These are phyloP conservation scores for Leccinum pseudoinsigne DNA, from an alignment of 1,284 basidiomycete genomes.

Conservation along the genomic window DNA sequence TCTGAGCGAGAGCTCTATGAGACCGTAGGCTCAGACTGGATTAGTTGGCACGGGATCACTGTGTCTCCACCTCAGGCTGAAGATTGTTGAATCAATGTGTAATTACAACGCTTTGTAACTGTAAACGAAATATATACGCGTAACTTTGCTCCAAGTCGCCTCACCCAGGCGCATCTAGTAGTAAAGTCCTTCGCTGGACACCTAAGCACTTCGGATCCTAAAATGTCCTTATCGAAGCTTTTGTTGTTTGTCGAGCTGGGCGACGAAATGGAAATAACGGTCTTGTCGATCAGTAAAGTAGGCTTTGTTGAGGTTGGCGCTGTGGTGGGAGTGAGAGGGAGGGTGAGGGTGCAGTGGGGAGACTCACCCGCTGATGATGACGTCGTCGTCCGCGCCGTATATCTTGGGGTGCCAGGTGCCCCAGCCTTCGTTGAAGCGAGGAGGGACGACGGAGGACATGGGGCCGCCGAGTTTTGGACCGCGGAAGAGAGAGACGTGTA, in stretches of 20 bases:
- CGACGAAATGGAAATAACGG: slow-evolving; percentile 81
- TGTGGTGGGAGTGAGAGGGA: slow-evolving; percentile 34
- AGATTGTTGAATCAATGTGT: no score
- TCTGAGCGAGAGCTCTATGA: no score
- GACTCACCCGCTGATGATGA: slow-evolving; percentile 91
- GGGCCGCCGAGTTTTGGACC: slow-evolving; percentile 83
- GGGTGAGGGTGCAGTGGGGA: background rate
- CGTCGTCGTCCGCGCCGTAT: slow-evolving; percentile 90
- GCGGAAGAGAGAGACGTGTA: slow-evolving; percentile 80
- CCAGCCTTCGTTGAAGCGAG: slow-evolving; percentile 97
- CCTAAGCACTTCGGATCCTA: no score
- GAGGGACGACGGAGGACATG: slow-evolving; percentile 79
- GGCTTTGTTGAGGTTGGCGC: slow-evolving; percentile 92
- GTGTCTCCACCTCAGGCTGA: no score
- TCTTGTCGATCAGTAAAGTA: slow-evolving; percentile 98
- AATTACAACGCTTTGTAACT: no score
- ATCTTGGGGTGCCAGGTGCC: slow-evolving; percentile 98
- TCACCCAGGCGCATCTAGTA: no score
- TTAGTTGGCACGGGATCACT: no score
- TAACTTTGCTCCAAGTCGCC: no score
- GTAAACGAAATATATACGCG: no score
- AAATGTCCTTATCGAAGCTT: no score
- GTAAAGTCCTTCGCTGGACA: no score
- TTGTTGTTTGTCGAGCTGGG: slow-evolving; percentile 38
- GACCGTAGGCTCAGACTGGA: no score